Percentiles rank a stretch among this genome's conserved stretches.
Conservation (phyloP, 2,329 filamentous ascomycete genomes). For the Chrysoporthe cubensis region DNA sequence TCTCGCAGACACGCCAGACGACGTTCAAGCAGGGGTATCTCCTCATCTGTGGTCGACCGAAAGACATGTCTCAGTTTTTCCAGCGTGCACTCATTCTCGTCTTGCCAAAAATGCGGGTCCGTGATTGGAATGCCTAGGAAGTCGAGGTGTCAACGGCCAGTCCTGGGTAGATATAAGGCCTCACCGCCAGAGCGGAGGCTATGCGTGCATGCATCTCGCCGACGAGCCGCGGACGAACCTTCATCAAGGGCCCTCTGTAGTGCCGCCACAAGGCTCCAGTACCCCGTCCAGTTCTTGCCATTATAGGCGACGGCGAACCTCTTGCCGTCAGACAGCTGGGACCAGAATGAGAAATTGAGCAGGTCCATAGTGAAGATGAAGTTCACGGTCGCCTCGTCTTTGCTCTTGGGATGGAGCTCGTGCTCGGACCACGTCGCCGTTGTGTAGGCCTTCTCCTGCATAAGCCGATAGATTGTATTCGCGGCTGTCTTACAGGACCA, state of each 20-base stretch:
- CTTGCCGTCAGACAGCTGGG: constrained; percentile 68
- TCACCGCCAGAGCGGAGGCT: constrained; percentile 10
- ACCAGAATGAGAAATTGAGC: constrained; percentile 98
- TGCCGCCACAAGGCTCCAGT: constrained; percentile 90
- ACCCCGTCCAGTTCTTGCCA: constrained; percentile 85
- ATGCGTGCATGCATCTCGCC: neutral
- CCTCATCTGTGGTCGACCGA: constrained; percentile 81
- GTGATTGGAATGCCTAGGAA: constrained; percentile 80
- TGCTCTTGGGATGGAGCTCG: constrained; percentile 83
- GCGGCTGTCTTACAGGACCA: constrained; percentile 82
- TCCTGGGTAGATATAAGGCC: constrained; percentile 25
- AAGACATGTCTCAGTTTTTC: constrained; percentile 78
- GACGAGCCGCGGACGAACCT: constrained; percentile 52
- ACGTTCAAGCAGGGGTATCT: constrained; percentile 82
- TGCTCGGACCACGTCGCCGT: constrained; percentile 86
- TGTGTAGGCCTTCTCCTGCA: constrained; percentile 83
- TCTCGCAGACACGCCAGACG: constrained; percentile 80
- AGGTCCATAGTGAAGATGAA: constrained; percentile 99
- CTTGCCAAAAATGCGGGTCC: constrained; percentile 82
- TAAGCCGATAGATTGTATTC: constrained; percentile 74
- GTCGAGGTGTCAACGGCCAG: constrained; percentile 14
- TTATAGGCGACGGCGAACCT: constrained; percentile 83
- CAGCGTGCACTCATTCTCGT: constrained; percentile 75
- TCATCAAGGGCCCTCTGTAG: constrained; percentile 88
- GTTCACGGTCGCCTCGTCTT: constrained; percentile 78